phyloP scores from a whole-genome alignment of 805 yeast species.

The Hanseniaspora jakobsenii region DNA sequence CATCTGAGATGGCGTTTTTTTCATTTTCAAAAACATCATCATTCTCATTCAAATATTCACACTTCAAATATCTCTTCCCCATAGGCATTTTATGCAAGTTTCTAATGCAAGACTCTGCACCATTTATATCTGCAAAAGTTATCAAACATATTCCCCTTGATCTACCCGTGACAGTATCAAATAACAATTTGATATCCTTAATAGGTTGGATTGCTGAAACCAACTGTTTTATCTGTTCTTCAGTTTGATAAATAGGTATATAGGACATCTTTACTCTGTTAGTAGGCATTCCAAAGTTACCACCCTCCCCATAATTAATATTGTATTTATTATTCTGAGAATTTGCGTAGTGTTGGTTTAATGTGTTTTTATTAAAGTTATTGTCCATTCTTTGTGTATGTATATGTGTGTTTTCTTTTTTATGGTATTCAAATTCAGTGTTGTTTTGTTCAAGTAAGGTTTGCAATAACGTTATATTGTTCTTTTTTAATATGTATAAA shows the following conservation, averaged over 20 bases:
- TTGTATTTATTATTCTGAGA: conserved; percentile 18
- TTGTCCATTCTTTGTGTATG: too few relatives aligned
- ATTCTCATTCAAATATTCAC: conserved; percentile 57
- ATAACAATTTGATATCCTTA: conserved; percentile 55
- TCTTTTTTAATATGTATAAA: too few relatives aligned
- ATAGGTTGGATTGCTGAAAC: conserved; percentile 87
- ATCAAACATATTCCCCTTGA: conserved; percentile 86
- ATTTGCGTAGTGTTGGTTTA: conserved; percentile 13
- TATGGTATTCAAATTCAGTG: too few relatives aligned
- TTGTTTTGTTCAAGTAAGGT: too few relatives aligned
- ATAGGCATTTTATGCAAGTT: conserved; percentile 69
- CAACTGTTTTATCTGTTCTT: conserved; percentile 79
- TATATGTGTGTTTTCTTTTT: too few relatives aligned
- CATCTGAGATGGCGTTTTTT: conserved; percentile 5
- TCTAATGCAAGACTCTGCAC: conserved; percentile 83
- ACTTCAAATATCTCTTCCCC: conserved; percentile 59
- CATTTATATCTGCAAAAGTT: conserved; percentile 68
- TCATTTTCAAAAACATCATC: neutral
- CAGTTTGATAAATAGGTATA: conserved; percentile 87
- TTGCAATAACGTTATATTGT: too few relatives aligned
- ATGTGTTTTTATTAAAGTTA: neutral
- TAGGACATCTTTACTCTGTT: conserved; percentile 64
- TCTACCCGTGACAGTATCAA: conserved; percentile 79
- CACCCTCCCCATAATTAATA: conserved; percentile 19
- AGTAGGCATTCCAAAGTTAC: conserved; percentile 21